These are phyloP conservation scores for Domatiomyces globalis DNA, from an alignment of 2,329 filamentous ascomycete species.

Conservation along the genomic window DNA sequence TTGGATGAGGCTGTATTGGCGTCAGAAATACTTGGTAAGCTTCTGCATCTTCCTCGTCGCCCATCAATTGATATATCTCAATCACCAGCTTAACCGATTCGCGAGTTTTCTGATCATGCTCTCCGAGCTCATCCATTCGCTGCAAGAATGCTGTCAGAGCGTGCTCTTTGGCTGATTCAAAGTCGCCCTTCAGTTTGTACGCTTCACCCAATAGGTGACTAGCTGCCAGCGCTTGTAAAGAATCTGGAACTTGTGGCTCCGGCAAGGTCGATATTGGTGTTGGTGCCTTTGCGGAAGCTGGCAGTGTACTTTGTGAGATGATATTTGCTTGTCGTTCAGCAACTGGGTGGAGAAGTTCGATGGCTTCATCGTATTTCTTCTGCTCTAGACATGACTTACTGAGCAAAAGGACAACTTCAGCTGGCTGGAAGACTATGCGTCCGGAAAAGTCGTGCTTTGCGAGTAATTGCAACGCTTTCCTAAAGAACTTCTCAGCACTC, in stretches of 20 bases:
- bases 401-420: conserved; percentile 14
- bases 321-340: conserved; percentile 8
- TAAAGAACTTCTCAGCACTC: conserved; percentile 15
- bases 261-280: neutral
- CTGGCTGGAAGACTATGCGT: conserved; percentile 11
- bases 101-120: conserved; percentile 10
- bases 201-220: conserved; percentile 13
- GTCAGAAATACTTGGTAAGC: conserved; percentile 12
- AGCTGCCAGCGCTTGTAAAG: conserved; percentile 10
- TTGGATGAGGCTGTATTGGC: neutral
- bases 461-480: conserved; percentile 11
- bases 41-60: conserved; percentile 13
- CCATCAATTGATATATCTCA: conserved; percentile 12
- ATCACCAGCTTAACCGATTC: conserved; percentile 15
- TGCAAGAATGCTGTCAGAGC: conserved; percentile 12
- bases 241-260: conserved; percentile 2
- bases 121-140: conserved; percentile 11
- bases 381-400: conserved; percentile 12
- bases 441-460: conserved; percentile 12
- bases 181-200: conserved; percentile 10
- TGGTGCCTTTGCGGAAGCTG: conserved; percentile 1
- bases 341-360: conserved; percentile 11
- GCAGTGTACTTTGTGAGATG: neutral
- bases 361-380: conserved; percentile 14
- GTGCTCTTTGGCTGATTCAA: conserved; percentile 11